phyloP scores from a whole-genome alignment of 2,329 filamentous ascomycete genomes.

The Fusarium anthophilum region DNA sequence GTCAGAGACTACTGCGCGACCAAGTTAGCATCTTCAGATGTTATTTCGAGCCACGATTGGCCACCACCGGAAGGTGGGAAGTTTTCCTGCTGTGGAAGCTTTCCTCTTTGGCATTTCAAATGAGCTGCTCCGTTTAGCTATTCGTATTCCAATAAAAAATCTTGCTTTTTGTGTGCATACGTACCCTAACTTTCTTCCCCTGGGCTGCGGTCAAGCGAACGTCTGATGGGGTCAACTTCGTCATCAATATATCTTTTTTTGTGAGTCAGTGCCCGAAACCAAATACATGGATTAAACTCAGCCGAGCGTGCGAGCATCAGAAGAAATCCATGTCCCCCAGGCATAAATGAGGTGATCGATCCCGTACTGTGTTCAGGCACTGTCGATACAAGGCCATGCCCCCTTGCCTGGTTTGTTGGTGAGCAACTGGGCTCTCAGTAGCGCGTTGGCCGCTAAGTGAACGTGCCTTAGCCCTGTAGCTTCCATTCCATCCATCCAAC shows the following conservation, averaged over 20 bases:
- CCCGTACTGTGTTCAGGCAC: constrained; percentile 37
- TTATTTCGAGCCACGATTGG: constrained; percentile 33
- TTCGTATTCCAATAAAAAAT: not conserved
- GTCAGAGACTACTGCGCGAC: constrained; percentile 36
- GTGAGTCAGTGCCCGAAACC: constrained; percentile 29
- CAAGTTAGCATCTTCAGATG: constrained; percentile 34
- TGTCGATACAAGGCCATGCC: constrained; percentile 15
- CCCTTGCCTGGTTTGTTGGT: constrained; percentile 27
- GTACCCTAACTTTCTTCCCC: constrained; percentile 17
- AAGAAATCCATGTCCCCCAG: constrained; percentile 26
- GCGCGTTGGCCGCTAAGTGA: constrained; percentile 31
- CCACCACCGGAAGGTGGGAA: constrained; percentile 2
- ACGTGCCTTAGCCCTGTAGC: constrained; percentile 23
- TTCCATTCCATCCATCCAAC: constrained; percentile 29
- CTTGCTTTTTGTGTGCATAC: constrained; percentile 11
- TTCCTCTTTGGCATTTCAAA: not conserved
- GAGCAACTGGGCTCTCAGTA: constrained; percentile 15
- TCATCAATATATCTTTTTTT: constrained; percentile 25
- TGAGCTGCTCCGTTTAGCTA: not conserved
- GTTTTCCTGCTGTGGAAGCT: constrained; percentile 11
- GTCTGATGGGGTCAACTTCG: constrained; percentile 26
- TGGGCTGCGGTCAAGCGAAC: constrained; percentile 9
- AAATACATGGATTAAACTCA: constrained; percentile 28
- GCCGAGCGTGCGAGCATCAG: constrained; percentile 22
- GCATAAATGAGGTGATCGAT: constrained; percentile 35